A percentile compares a stretch with the other conserved stretches of the same genome.
These are phyloP conservation scores for Sinapis alba DNA, from an alignment of 441 rosid genomes.

Conservation along the genomic window DNA sequence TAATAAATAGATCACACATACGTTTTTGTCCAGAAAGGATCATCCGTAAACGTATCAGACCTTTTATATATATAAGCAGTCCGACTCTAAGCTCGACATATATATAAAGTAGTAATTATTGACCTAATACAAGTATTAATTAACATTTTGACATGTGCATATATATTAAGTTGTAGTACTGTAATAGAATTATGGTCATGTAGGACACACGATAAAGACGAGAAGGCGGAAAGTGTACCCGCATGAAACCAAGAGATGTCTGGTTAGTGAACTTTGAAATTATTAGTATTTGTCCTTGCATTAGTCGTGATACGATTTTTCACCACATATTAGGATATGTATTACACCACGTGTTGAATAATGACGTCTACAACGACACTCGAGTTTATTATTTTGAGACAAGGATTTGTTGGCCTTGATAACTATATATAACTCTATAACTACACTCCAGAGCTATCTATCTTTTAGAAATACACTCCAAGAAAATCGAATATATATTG, in stretches of 20 bases:
- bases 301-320: conserved; percentile 1
- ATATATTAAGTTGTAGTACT: background rate
- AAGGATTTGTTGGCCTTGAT: conserved; percentile 27
- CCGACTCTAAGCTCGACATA: background rate
- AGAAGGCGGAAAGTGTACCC: conserved; percentile 20
- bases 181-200: background rate
- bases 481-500: background rate
- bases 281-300: conserved; percentile 20
- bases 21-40: background rate
- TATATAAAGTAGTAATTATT: background rate
- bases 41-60: background rate
- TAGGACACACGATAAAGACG: conserved; percentile 28
- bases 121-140: background rate
- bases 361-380: conserved; percentile 19
- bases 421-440: too few species aligned
- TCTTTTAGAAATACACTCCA: background rate
- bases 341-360: conserved; percentile 12
- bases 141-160: background rate
- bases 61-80: background rate
- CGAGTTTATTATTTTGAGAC: conserved; percentile 27
- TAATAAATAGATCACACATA: background rate
- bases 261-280: conserved; percentile 2
- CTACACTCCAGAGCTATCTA: conserved; percentile 13
- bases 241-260: conserved; percentile 29
- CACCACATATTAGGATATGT: conserved; percentile 26